phyloP scores from a whole-genome alignment of 116 monocot genomes.

The Iris pallida region DNA sequence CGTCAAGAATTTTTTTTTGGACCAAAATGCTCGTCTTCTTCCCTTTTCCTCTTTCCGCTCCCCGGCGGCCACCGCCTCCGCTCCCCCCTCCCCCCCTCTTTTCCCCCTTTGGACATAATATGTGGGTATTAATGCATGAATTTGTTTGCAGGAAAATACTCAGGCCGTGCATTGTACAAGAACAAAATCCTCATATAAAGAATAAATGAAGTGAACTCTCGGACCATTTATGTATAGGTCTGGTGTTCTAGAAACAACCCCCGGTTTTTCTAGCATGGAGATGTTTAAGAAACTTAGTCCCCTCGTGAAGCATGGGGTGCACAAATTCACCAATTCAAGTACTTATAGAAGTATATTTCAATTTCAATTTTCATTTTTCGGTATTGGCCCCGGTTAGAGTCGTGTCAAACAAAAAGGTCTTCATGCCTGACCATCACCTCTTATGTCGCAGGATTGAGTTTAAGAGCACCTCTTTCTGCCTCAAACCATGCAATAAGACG shows the following conservation, averaged over 20 bases:
- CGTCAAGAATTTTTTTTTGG: too few relatives aligned
- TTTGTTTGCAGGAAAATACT: too few relatives aligned
- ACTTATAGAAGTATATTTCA: constrained; percentile 8
- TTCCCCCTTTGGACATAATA: too few relatives aligned
- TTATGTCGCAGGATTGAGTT: constrained; percentile 21
- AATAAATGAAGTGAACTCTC: too few relatives aligned
- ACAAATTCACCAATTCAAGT: constrained; percentile 11
- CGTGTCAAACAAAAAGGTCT: neutral
- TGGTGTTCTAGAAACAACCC: neutral
- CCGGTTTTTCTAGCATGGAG: constrained; percentile 17
- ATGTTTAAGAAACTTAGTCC: constrained; percentile 29
- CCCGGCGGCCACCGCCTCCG: too few relatives aligned
- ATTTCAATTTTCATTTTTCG: neutral
- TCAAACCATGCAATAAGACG: constrained; percentile 5
- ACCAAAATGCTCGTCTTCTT: too few relatives aligned
- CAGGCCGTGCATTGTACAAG: too few relatives aligned
- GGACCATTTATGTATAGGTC: constrained; percentile 3
- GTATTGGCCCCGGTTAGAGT: neutral
- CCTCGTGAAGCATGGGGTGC: constrained; percentile 18
- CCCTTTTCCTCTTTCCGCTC: too few relatives aligned
- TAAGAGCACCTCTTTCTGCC: neutral
- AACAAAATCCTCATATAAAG: too few relatives aligned
- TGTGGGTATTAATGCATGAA: too few relatives aligned
- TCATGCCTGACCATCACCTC: neutral
- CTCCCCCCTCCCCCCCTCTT: too few relatives aligned